Percentiles rank a stretch among this genome's conserved stretches.
These are phyloP conservation scores for Brassica rapa DNA, from an alignment of 345 rosid species.

Conservation along the genomic window DNA sequence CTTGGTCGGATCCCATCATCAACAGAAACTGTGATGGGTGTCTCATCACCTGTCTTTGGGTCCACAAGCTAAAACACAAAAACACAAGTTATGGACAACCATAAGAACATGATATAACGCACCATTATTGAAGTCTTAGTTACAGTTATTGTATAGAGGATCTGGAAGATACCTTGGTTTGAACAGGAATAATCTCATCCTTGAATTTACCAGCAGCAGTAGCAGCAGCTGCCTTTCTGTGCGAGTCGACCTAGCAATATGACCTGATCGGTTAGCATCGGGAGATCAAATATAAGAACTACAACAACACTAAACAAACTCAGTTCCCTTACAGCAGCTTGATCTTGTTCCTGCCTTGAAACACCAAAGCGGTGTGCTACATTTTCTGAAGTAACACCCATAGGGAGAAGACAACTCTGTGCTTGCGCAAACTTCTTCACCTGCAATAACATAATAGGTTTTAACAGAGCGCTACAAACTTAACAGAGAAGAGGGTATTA, in stretches of 20 bases:
- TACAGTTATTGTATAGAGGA: background rate
- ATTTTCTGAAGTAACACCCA: slow-evolving; percentile 98
- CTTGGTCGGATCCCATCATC: slow-evolving; percentile 95
- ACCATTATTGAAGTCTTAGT: too few species aligned
- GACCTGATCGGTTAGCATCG: background rate
- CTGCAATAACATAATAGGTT: slow-evolving; percentile 45
- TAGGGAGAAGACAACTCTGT: slow-evolving; percentile 91
- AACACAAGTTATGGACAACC: slow-evolving; percentile 23
- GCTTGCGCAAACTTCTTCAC: slow-evolving; percentile 77
- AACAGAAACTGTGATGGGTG: slow-evolving; percentile 68
- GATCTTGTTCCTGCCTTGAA: slow-evolving; percentile 94
- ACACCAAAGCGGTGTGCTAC: slow-evolving; percentile 95
- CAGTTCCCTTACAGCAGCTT: slow-evolving; percentile 83
- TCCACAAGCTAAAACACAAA: slow-evolving; percentile 69
- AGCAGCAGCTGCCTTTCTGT: slow-evolving; percentile 99
- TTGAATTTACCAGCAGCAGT: slow-evolving; percentile 89
- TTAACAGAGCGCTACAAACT: background rate
- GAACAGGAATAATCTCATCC: slow-evolving; percentile 93
- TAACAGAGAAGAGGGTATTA: background rate
- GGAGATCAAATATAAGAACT: background rate
- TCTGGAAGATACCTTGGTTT: slow-evolving; percentile 81
- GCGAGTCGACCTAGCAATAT: slow-evolving; percentile 81
- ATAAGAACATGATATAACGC: background rate
- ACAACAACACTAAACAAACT: slow-evolving; percentile 11
- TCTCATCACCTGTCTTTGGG: slow-evolving; percentile 92